phyloP scores from a whole-genome alignment of 345 rosid species.

The Aethionema arabicum region DNA sequence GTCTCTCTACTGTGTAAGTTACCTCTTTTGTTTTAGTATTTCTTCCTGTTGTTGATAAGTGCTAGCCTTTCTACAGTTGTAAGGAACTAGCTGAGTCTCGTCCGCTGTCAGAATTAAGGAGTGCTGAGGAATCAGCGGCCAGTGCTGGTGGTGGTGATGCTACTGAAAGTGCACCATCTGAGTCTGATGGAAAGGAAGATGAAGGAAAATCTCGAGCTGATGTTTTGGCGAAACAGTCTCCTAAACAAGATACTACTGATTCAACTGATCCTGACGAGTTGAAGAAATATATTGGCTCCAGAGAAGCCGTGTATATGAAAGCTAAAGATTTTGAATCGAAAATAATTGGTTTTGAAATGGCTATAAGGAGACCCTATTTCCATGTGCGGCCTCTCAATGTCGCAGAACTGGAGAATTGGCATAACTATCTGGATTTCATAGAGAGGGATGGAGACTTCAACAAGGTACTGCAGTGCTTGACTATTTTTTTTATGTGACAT shows the following conservation, averaged over 20 bases:
- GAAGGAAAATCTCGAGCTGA: slow-evolving; percentile 61
- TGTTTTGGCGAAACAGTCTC: slow-evolving; percentile 49
- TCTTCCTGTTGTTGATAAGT: slow-evolving; percentile 21
- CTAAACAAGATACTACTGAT: slow-evolving; percentile 64
- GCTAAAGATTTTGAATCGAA: slow-evolving; percentile 94
- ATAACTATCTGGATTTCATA: slow-evolving; percentile 74
- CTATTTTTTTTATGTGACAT: slow-evolving; percentile 39
- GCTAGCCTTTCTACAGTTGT: slow-evolving; percentile 51
- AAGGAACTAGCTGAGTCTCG: slow-evolving; percentile 77
- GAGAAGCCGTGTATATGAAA: slow-evolving; percentile 91
- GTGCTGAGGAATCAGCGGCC: slow-evolving; percentile 62
- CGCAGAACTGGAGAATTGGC: slow-evolving; percentile 97
- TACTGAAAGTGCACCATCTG: slow-evolving; percentile 42
- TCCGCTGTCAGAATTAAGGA: slow-evolving; percentile 77
- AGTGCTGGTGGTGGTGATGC: slow-evolving; percentile 36
- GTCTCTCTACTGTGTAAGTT: not conserved
- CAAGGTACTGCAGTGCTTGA: slow-evolving; percentile 67
- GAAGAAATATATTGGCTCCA: slow-evolving; percentile 76
- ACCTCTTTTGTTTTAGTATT: slow-evolving; percentile 12
- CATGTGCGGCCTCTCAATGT: slow-evolving; percentile 89
- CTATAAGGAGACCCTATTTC: slow-evolving; percentile 96
- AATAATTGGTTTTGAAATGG: slow-evolving; percentile 91
- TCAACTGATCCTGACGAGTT: slow-evolving; percentile 83
- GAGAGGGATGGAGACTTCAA: slow-evolving; percentile 83
- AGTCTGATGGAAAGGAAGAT: slow-evolving; percentile 45